Evolutionary conservation across 495 filamentous ascomycete genomes (phyloP).

Genomic region (Aspergillus incahuasiensis): DNA sequence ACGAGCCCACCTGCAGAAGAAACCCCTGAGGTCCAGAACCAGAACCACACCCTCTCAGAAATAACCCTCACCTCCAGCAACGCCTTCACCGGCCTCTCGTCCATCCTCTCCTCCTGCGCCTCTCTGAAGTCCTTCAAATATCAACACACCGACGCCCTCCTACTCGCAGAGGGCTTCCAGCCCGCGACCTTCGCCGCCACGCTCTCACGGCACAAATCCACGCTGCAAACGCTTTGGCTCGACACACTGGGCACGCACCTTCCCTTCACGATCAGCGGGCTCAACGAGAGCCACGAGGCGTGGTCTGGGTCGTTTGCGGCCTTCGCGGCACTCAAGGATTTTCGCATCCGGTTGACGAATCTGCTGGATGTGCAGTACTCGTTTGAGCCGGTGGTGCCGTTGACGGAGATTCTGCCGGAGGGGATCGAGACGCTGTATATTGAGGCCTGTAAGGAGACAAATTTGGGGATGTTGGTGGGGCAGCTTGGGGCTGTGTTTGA

Average conservation of each 20-base stretch:
- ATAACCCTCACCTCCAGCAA: constrained; percentile 30
- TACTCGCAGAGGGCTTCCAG: constrained; percentile 25
- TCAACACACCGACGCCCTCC: constrained; percentile 31
- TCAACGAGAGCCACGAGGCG: constrained; percentile 33
- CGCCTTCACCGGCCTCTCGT: constrained; percentile 25
- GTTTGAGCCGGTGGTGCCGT: constrained; percentile 19
- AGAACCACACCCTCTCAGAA: constrained; percentile 15
- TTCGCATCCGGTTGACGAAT: constrained; percentile 34
- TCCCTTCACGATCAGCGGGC: constrained; percentile 28
- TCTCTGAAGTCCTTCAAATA: constrained; percentile 33
- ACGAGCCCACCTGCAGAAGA: no score
- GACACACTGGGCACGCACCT: constrained; percentile 30
- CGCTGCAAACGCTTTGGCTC: constrained; percentile 31
- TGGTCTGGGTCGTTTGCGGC: constrained; percentile 31
- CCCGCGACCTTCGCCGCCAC: constrained; percentile 27
- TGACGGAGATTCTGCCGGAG: constrained; percentile 26
- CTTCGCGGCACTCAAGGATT: constrained; percentile 28
- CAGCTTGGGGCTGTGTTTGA: constrained; percentile 27
- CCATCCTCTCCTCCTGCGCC: constrained; percentile 22
- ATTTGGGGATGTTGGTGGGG: constrained; percentile 24
- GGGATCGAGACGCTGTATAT: constrained; percentile 29
- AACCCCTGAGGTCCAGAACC: background rate
- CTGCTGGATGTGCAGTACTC: constrained; percentile 30
- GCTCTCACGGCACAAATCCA: constrained; percentile 24
- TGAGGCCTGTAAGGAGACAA: constrained; percentile 29